Evolutionary conservation across 768 basidiomycete genomes (phyloP).

Genomic region (Mycena crocata): DNA sequence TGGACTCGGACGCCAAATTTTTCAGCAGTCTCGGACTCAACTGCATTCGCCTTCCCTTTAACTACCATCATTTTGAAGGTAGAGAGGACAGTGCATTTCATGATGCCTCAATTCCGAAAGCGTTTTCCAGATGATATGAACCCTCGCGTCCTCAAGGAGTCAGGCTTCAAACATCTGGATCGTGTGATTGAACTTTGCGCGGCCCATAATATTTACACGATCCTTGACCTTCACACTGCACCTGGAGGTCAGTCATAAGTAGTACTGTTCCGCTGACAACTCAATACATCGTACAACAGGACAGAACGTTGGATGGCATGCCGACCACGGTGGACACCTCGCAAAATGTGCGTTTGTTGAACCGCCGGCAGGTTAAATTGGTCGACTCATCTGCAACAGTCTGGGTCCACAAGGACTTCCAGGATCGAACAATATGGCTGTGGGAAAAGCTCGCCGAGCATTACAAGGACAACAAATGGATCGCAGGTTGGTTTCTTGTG

Average conservation of each 20-base stretch:
- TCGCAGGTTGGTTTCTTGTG: slow-evolving; percentile 58
- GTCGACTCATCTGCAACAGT: slow-evolving; percentile 38
- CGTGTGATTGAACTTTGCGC: slow-evolving; percentile 82
- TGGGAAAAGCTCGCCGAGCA: slow-evolving; percentile 83
- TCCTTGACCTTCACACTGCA: slow-evolving; percentile 84
- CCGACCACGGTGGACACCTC: slow-evolving; percentile 77
- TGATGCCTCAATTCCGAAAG: not conserved
- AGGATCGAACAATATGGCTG: slow-evolving; percentile 81
- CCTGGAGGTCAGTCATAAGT: slow-evolving; percentile 59
- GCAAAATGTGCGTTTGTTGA: slow-evolving; percentile 59
- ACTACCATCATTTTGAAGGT: slow-evolving; percentile 81
- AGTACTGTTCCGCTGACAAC: not conserved
- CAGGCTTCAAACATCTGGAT: slow-evolving; percentile 86
- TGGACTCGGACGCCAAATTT: slow-evolving; percentile 78
- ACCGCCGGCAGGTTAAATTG: too few species aligned
- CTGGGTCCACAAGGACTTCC: slow-evolving; percentile 89
- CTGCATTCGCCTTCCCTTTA: slow-evolving; percentile 81
- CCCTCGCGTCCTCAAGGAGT: slow-evolving; percentile 78
- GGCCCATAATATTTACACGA: slow-evolving; percentile 80
- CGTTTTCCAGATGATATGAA: slow-evolving; percentile 70
- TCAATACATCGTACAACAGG: slow-evolving; percentile 34
- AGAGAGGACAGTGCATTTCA: not conserved
- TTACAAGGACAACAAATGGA: slow-evolving; percentile 83
- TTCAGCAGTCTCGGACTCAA: slow-evolving; percentile 85
- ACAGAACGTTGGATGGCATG: slow-evolving; percentile 81